phyloP scores from a whole-genome alignment of 208 protist species.

The Trypanosoma mega region DNA sequence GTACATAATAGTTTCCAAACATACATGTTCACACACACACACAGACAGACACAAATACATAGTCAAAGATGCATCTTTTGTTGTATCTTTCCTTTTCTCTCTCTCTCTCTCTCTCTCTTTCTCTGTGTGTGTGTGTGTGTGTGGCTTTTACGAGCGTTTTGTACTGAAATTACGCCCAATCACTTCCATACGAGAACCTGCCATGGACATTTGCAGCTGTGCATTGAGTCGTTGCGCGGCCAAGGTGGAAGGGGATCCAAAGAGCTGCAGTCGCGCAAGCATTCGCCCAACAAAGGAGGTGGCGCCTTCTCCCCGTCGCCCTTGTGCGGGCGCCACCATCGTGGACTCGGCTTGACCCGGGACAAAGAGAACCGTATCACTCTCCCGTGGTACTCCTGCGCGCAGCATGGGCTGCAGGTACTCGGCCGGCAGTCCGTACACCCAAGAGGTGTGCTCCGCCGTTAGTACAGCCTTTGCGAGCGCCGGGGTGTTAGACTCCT shows the following conservation, averaged over 20 bases:
- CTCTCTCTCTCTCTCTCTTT: conserved; percentile 6
- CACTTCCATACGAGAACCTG: conserved; percentile 22
- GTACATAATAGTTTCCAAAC: too few species aligned
- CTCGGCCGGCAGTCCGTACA: conserved; percentile 52
- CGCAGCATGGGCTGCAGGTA: conserved; percentile 25
- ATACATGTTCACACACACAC: too few species aligned
- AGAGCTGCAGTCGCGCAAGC: conserved; percentile 21
- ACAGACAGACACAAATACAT: too few species aligned
- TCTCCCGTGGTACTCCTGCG: neutral
- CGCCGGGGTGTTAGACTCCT: neutral
- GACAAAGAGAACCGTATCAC: conserved; percentile 30
- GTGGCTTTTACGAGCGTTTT: neutral
- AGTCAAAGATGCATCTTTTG: too few species aligned
- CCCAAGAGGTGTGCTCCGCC: conserved; percentile 48
- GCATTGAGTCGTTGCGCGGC: conserved; percentile 62
- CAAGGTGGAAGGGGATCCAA: conserved; percentile 44
- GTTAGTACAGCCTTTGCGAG: neutral
- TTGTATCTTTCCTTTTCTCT: neutral
- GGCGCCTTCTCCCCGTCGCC: neutral
- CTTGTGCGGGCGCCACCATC: too few species aligned
- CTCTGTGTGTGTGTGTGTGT: too few species aligned
- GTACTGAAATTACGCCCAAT: too few species aligned
- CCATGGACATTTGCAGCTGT: conserved; percentile 52
- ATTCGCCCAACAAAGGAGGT: conserved; percentile 19
- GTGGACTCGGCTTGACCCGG: too few species aligned